Percentiles rank a stretch among this genome's conserved stretches.
Evolutionary conservation across 805 yeast genomes (phyloP).

Genomic region (Starmerella etchellsii): DNA sequence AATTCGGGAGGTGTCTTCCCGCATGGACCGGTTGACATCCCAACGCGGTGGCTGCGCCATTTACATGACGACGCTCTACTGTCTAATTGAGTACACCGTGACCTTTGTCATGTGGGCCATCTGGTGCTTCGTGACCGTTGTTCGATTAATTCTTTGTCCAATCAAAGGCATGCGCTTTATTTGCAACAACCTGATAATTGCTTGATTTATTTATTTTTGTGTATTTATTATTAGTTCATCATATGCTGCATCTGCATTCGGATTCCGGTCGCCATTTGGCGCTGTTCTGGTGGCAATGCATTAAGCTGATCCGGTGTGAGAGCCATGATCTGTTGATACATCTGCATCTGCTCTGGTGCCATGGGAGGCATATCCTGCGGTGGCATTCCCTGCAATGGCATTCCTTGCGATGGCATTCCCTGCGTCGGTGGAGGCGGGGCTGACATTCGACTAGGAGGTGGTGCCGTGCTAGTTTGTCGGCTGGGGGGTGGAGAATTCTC

Average conservation of each 20-base stretch:
- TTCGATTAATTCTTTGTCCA: background rate
- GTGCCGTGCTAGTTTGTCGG: background rate
- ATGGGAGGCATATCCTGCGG: background rate
- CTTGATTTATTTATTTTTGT: background rate
- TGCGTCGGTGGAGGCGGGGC: background rate
- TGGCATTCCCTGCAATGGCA: background rate
- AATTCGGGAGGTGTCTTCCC: conserved; percentile 19
- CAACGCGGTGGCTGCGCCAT: conserved; percentile 8
- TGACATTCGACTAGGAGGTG: background rate
- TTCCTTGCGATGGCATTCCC: background rate
- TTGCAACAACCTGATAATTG: background rate
- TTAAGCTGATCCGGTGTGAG: conserved; percentile 41
- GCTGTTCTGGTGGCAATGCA: conserved; percentile 40
- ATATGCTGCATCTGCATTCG: conserved; percentile 23
- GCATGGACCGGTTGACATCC: conserved; percentile 18
- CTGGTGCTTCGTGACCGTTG: conserved; percentile 16
- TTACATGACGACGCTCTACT: conserved; percentile 10
- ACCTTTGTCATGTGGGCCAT: conserved; percentile 16
- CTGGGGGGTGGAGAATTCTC: background rate
- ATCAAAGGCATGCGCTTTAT: background rate
- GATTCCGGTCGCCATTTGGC: conserved; percentile 26
- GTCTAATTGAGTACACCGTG: conserved; percentile 19
- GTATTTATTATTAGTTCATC: background rate
- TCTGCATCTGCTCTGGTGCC: conserved; percentile 30
- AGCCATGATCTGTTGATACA: conserved; percentile 41